These are phyloP conservation scores for Raddia distichophylla DNA, from an alignment of 176 grass and related monocot species.

Conservation along the genomic window DNA sequence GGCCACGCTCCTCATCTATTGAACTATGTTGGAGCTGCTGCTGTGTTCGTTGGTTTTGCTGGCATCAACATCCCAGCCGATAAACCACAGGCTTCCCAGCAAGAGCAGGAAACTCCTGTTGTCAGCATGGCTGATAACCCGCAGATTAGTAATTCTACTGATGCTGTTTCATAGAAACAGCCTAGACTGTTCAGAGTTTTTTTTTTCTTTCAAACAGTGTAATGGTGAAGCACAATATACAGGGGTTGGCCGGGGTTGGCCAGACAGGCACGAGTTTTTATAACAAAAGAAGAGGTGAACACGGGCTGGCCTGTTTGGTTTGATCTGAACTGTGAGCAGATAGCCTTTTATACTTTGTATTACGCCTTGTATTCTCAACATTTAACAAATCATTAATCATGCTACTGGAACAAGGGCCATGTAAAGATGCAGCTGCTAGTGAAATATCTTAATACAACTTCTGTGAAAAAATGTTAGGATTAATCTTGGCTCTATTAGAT, in stretches of 20 bases:
- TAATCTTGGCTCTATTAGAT: no score
- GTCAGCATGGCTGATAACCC: slow-evolving; percentile 47
- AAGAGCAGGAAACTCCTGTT: slow-evolving; percentile 53
- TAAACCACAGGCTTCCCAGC: slow-evolving; percentile 36
- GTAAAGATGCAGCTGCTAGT: no score
- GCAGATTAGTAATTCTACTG: slow-evolving; percentile 14
- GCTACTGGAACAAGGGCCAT: neutral
- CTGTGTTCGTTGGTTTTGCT: slow-evolving; percentile 82
- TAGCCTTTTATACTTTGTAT: neutral
- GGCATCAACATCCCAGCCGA: slow-evolving; percentile 78
- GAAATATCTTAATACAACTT: no score
- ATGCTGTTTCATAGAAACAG: slow-evolving; percentile 28
- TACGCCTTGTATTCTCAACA: neutral
- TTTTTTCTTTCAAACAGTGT: neutral
- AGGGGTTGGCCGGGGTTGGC: neutral
- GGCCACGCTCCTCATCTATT: slow-evolving; percentile 76
- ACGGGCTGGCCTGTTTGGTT: neutral
- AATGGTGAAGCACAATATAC: neutral
- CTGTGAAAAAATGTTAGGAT: no score
- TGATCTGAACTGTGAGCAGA: neutral
- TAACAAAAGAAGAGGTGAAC: slow-evolving; percentile 2
- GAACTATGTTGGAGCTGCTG: slow-evolving; percentile 74
- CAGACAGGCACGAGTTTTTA: neutral
- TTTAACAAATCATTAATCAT: slow-evolving; percentile 1
- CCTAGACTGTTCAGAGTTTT: neutral